These are phyloP conservation scores for Suillus lakei DNA, from an alignment of 768 basidiomycete species.

Conservation along the genomic window DNA sequence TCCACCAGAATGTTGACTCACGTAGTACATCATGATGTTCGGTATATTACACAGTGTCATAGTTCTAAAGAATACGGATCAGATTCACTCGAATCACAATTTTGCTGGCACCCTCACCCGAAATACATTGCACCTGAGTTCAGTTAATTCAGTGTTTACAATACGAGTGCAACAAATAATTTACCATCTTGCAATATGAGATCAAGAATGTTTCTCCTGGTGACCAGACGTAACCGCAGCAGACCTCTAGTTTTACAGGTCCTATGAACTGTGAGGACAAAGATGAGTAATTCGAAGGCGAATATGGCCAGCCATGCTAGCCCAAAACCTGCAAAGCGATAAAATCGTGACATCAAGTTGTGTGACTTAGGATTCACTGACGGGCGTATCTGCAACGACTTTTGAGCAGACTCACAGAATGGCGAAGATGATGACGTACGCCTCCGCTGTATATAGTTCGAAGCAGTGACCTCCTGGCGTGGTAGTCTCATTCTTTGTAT, in stretches of 20 bases:
- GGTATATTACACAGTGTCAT: constrained; percentile 57
- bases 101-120: constrained; percentile 42
- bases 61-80: constrained; percentile 32
- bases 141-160: background rate
- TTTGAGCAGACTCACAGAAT: background rate
- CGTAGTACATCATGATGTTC: constrained; percentile 49
- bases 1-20: constrained; percentile 16
- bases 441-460: background rate
- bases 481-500: background rate
- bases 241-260: constrained; percentile 41
- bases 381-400: background rate
- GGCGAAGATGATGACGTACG: background rate
- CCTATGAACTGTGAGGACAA: constrained; percentile 50
- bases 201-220: constrained; percentile 41
- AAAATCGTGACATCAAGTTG: background rate
- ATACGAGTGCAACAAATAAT: constrained; percentile 18
- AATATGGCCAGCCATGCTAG: constrained; percentile 57
- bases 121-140: constrained; percentile 59
- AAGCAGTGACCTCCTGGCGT: background rate
- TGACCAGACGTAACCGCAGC: constrained; percentile 21
- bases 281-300: constrained; percentile 52
- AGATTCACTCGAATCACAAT: constrained; percentile 20
- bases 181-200: constrained; percentile 56
- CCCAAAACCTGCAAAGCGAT: constrained; percentile 28
- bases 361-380: background rate